Evolutionary conservation across 805 yeast species (phyloP).

Genomic region (Candida qinlingensis): DNA sequence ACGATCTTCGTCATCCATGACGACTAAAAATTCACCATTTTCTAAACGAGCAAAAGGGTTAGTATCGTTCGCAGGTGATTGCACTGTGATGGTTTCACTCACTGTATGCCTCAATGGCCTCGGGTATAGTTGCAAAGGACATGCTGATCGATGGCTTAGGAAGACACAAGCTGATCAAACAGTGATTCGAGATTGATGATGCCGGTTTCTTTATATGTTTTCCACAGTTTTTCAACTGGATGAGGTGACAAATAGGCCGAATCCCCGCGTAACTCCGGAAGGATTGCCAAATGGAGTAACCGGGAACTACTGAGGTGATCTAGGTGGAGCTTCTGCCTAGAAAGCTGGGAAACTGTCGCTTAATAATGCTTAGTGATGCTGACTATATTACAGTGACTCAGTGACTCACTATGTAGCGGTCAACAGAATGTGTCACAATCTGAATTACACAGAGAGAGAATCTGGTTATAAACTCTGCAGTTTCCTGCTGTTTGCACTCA

Average conservation of each 20-base stretch:
- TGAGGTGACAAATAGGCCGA: slow-evolving; percentile 1
- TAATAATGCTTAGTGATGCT: background rate
- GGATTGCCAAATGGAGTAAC: background rate
- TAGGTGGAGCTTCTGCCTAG: background rate
- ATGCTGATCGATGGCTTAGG: background rate
- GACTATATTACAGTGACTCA: too few relatives aligned
- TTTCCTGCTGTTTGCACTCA: too few relatives aligned
- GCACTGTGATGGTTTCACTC: slow-evolving; percentile 18
- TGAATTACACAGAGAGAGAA: too few relatives aligned
- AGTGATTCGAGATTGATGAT: background rate
- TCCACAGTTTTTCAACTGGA: slow-evolving; percentile 5
- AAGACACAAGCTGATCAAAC: background rate
- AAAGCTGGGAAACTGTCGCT: background rate
- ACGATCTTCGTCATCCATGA: slow-evolving; percentile 94
- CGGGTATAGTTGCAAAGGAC: slow-evolving; percentile 51
- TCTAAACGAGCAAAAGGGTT: slow-evolving; percentile 10
- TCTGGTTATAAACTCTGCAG: too few relatives aligned
- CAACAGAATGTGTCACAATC: too few relatives aligned
- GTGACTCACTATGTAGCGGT: too few relatives aligned
- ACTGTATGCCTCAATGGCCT: slow-evolving; percentile 67
- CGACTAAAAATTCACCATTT: slow-evolving; percentile 63
- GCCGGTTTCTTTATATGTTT: background rate
- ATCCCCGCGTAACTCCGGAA: background rate
- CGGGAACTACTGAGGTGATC: background rate
- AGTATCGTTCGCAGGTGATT: background rate